These are phyloP conservation scores for Scutellaria baicalensis DNA, from an alignment of 257 asterid genomes.

Conservation along the genomic window DNA sequence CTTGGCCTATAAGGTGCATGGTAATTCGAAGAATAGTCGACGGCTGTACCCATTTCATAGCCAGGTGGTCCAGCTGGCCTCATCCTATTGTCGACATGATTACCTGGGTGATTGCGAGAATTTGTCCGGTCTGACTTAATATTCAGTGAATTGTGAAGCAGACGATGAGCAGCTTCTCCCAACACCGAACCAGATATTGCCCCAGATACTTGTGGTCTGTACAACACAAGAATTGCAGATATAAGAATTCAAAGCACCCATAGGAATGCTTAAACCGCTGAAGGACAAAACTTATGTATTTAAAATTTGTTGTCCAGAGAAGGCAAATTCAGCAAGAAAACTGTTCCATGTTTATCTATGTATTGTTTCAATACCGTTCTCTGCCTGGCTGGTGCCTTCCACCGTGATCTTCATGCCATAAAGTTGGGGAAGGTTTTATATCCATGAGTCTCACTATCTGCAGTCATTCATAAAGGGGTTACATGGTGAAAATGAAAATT, in stretches of 20 bases:
- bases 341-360: not conserved
- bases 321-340: not conserved
- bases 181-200: constrained; percentile 73
- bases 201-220: constrained; percentile 75
- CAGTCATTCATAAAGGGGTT: constrained; percentile 6
- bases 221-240: constrained; percentile 14
- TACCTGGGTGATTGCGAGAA: constrained; percentile 32
- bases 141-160: constrained; percentile 65
- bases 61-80: constrained; percentile 81
- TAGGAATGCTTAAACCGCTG: constrained; percentile 1
- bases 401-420: constrained; percentile 92
- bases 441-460: constrained; percentile 63
- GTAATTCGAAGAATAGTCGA: constrained; percentile 25
- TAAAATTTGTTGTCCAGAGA: not conserved
- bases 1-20: constrained; percentile 34
- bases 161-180: constrained; percentile 95
- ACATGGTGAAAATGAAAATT: not conserved
- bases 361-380: constrained; percentile 50
- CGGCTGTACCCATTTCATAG: constrained; percentile 51
- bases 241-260: not conserved
- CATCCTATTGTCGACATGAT: constrained; percentile 30
- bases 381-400: constrained; percentile 52
- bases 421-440: constrained; percentile 63
- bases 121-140: constrained; percentile 36
- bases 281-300: not conserved